A percentile compares a stretch with the other conserved stretches of the same genome.
Evolutionary conservation across 108 stramenopile genomes (phyloP).

Genomic region (Fistulifera solaris): DNA sequence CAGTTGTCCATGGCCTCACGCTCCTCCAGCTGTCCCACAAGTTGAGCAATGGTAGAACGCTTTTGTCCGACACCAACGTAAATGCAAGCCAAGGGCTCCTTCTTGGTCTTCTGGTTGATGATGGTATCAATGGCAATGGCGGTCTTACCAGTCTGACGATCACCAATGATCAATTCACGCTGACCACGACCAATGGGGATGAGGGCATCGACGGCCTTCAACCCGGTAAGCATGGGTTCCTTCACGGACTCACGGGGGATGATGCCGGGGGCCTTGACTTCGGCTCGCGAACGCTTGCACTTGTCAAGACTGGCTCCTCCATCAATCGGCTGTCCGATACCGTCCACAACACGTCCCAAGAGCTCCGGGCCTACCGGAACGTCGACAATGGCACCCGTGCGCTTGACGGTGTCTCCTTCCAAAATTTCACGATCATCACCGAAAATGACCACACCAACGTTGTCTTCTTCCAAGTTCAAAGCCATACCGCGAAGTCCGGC

Average conservation of each 20-base stretch:
- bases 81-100: conserved; percentile 97
- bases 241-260: conserved; percentile 98
- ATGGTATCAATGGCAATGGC: conserved; percentile 99
- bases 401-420: conserved; percentile 98
- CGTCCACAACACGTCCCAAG: conserved; percentile 98
- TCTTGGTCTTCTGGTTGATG: conserved; percentile 99
- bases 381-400: conserved; percentile 99
- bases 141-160: conserved; percentile 99
- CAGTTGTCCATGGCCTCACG: conserved; percentile 95
- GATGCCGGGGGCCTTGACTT: conserved; percentile 99
- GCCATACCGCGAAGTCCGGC: conserved; percentile 97
- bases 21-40: conserved; percentile 97
- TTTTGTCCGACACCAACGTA: conserved; percentile 99
- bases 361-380: conserved; percentile 97
- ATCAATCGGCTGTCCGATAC: conserved; percentile 97
- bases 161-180: conserved; percentile 95
- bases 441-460: conserved; percentile 99
- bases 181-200: conserved; percentile 99
- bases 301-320: conserved; percentile 90
- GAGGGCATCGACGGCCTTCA: conserved; percentile 99
- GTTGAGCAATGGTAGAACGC: conserved; percentile 99
- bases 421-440: conserved; percentile 99
- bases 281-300: conserved; percentile 96
- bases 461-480: conserved; percentile 99
- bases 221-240: conserved; percentile 99